A percentile compares a stretch with the other conserved stretches of the same genome.
Conservation (phyloP, 257 asterid species). For the Fraxinus excelsior region DNA sequence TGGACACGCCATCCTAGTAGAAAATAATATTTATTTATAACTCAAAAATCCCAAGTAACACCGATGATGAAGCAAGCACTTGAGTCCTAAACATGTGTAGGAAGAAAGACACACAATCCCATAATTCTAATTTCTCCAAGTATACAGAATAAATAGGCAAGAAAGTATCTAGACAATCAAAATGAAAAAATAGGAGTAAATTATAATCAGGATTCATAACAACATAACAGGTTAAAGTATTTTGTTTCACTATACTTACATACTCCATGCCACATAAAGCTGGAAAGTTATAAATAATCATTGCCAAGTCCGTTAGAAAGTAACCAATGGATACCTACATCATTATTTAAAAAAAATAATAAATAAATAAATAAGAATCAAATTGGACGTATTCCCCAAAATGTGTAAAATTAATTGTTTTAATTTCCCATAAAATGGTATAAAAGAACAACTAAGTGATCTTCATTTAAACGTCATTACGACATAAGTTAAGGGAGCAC, state of each 20-base stretch:
- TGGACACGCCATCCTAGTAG: too few relatives aligned
- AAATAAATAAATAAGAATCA: background rate
- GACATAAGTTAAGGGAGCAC: background rate
- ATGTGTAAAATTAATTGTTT: background rate
- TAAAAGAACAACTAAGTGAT: background rate
- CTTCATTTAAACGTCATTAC: background rate
- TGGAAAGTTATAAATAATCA: slow-evolving; percentile 70
- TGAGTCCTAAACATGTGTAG: background rate
- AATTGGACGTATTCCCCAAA: background rate
- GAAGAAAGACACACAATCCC: background rate
- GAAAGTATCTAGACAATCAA: background rate
- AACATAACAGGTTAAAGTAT: background rate
- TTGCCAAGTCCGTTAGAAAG: slow-evolving; percentile 79
- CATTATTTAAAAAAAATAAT: slow-evolving; percentile 14
- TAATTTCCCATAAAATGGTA: background rate
- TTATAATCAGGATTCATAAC: background rate
- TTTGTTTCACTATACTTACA: slow-evolving; percentile 54
- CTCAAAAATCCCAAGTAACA: background rate
- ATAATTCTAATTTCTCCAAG: background rate
- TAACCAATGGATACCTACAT: slow-evolving; percentile 84
- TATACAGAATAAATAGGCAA: background rate
- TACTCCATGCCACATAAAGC: slow-evolving; percentile 86
- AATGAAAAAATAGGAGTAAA: background rate
- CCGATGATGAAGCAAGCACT: background rate
- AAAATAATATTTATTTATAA: background rate